These are phyloP conservation scores for Coemansia aciculifera DNA, from an alignment of 192 early-diverging fungal genomes.

Conservation along the genomic window DNA sequence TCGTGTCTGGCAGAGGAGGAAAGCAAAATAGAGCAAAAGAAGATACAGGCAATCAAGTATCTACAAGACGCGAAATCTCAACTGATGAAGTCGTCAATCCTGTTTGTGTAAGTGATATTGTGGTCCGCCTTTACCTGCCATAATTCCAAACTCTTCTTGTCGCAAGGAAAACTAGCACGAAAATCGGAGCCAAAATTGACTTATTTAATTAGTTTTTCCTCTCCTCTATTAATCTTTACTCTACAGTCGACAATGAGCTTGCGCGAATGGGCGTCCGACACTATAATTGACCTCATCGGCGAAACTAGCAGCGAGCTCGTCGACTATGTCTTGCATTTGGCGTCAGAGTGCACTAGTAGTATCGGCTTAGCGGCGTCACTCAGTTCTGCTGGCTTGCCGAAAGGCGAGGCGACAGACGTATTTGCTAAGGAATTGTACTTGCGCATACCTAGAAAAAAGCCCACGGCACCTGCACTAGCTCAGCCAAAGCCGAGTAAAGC, in stretches of 20 bases:
- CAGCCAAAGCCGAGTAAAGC: conserved; percentile 3
- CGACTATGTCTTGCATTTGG: conserved; percentile 49
- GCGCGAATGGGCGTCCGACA: conserved; percentile 49
- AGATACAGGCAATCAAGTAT: neutral
- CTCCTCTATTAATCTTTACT: neutral
- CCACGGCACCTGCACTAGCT: neutral
- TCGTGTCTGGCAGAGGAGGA: neutral
- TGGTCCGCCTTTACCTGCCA: neutral
- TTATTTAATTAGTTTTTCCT: neutral
- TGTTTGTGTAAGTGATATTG: neutral
- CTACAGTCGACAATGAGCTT: conserved; percentile 29
- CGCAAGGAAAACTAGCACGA: neutral
- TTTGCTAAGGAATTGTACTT: conserved; percentile 70
- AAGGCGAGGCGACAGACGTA: conserved; percentile 48
- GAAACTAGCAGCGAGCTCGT: conserved; percentile 46
- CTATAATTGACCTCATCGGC: conserved; percentile 45
- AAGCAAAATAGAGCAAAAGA: neutral
- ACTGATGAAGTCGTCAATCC: neutral
- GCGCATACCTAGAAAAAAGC: conserved; percentile 56
- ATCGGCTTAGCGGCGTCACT: conserved; percentile 57
- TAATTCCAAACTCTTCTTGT: neutral
- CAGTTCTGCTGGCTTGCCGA: conserved; percentile 63
- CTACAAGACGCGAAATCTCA: neutral
- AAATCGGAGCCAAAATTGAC: neutral
- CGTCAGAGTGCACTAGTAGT: conserved; percentile 23